Evolutionary conservation across 352 stramenopile species (phyloP).

Genomic region (Phytophthora rubi): DNA sequence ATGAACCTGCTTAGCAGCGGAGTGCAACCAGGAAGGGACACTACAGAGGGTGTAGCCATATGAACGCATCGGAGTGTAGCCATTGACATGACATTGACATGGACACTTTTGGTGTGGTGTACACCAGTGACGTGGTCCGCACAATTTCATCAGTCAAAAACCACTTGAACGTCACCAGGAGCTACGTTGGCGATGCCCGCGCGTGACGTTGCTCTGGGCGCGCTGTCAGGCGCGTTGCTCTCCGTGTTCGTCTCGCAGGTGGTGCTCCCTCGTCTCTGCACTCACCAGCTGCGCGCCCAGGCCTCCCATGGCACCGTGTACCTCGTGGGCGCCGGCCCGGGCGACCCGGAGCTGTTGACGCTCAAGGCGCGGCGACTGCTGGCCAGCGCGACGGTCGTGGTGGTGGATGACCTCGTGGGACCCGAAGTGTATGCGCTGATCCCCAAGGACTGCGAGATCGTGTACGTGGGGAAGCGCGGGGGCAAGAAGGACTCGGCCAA

Average conservation of each 20-base stretch:
- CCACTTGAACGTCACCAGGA: neutral
- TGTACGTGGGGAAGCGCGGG: constrained; percentile 76
- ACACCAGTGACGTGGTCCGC: constrained; percentile 8
- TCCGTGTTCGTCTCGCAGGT: constrained; percentile 42
- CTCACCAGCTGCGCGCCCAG: constrained; percentile 34
- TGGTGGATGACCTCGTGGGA: constrained; percentile 75
- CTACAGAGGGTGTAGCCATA: neutral
- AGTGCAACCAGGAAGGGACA: neutral
- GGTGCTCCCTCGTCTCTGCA: constrained; percentile 35
- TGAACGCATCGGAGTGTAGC: neutral
- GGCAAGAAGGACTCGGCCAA: constrained; percentile 72
- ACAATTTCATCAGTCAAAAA: constrained; percentile 8
- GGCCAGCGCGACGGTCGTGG: constrained; percentile 53
- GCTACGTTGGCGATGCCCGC: constrained; percentile 20
- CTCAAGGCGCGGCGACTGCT: constrained; percentile 57
- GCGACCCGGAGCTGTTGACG: constrained; percentile 64
- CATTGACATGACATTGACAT: neutral
- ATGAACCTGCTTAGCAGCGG: constrained; percentile 5
- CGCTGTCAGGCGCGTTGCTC: constrained; percentile 50
- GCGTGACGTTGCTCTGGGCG: constrained; percentile 55
- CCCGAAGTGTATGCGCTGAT: constrained; percentile 62
- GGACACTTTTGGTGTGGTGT: neutral
- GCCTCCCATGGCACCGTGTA: constrained; percentile 56
- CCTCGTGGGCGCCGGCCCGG: constrained; percentile 65
- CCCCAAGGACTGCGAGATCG: constrained; percentile 58